phyloP scores from a whole-genome alignment of 1,284 basidiomycete species.

The Sphaerobolus stellatus region DNA sequence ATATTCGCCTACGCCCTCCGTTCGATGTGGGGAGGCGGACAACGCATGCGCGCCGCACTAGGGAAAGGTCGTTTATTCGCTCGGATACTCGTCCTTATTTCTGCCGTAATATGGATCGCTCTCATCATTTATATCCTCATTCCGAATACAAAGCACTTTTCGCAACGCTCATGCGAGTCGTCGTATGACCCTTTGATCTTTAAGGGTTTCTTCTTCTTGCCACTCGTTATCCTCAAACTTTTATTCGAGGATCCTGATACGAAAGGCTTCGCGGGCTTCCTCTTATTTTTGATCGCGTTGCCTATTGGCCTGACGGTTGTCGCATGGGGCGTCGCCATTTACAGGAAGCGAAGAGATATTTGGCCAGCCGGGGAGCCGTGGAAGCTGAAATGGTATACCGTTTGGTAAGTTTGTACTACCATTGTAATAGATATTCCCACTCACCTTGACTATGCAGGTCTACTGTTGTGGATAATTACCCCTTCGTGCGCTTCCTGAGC shows the following conservation, averaged over 20 bases:
- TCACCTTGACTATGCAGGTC: background rate
- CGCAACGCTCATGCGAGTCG: background rate
- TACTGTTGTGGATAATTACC: background rate
- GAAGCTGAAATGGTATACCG: background rate
- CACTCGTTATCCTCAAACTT: too few species aligned
- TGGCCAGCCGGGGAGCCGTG: background rate
- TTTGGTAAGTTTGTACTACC: background rate
- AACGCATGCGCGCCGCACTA: background rate
- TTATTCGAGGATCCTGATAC: background rate
- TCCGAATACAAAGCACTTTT: background rate
- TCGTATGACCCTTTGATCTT: background rate
- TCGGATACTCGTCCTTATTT: background rate
- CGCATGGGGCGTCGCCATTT: background rate
- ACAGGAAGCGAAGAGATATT: background rate
- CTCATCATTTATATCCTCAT: background rate
- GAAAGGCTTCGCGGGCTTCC: background rate
- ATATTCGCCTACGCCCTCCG: slow-evolving; percentile 1
- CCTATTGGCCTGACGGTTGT: background rate
- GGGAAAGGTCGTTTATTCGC: background rate
- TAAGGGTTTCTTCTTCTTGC: background rate
- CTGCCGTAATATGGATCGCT: background rate
- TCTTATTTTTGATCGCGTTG: background rate
- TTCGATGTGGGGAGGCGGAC: background rate
- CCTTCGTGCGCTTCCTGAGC: slow-evolving; percentile 2
- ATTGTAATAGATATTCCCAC: background rate